Evolutionary conservation across 2,329 filamentous ascomycete species (phyloP), one percentile per base, ranked within the genome.

Genomic region (Lecanoromycetidae sp.): DNA sequence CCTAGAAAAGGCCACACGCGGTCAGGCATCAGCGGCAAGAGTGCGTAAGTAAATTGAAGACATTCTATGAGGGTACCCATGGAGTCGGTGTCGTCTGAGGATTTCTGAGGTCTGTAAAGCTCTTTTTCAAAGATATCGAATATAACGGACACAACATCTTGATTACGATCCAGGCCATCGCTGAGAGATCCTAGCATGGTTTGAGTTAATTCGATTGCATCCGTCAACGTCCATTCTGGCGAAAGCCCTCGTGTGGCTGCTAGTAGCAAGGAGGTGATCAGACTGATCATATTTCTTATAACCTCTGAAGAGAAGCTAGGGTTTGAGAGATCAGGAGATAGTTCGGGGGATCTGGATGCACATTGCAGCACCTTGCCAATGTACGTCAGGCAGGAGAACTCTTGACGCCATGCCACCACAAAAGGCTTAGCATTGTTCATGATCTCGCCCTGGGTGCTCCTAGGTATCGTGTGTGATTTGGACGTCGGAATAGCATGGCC

Each of bases 1-100:
- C 82, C 79, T 57, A 98, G 74, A 61, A 90, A 85, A 3, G 90
- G 87, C 88, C 91, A 96, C 5, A 94, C 80, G 50, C 88, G 75
- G 48, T 83, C 84, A 0, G 91, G 90, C 43, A 82, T 77, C n/a
- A 83, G 56, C 8, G 74, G 71, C 22, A 91, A 64, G 15, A 93
- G 68, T 2, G 82, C 78, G 55, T 83, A 76, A 30, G 94, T 68
- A 57, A 96, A 95, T 44, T 87, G 81, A 19, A 88, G 66, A 60
- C 87, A 94, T 20, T 84, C 78, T 39, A 88, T 74, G 2, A 81
- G 71, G 23, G 93, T 71, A 29, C 79, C 76, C 34, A 80, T 66
- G 9, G 78, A 76, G 33, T 80, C 78, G n/a, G 76, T 72, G 30
- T 74, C 69, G 12, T 77, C 75, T 34, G 82, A 76, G 53, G 79